These are phyloP conservation scores for Xylaria sp. DNA, from an alignment of 2,329 filamentous ascomycete genomes.

Conservation along the genomic window DNA sequence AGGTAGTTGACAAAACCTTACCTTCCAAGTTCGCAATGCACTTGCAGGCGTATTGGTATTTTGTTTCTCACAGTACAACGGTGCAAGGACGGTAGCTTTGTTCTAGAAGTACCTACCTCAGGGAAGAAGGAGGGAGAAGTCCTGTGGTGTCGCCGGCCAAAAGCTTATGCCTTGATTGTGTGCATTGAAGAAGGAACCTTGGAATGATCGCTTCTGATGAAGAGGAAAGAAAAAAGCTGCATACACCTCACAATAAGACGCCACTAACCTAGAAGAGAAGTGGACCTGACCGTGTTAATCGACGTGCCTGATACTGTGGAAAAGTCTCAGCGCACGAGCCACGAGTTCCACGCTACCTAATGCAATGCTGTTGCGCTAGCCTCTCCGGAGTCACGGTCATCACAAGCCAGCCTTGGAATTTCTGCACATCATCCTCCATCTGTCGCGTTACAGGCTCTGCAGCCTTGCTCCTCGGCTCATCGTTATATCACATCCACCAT, in stretches of 20 bases:
- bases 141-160: too few species aligned
- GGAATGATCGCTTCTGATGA: not conserved
- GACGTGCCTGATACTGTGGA: not conserved
- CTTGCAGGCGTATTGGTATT: constrained; percentile 8
- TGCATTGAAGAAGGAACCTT: too few species aligned
- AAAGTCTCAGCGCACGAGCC: constrained; percentile 22
- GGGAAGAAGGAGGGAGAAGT: too few species aligned
- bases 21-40: constrained; percentile 10
- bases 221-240: not conserved
- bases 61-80: too few species aligned
- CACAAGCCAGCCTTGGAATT: constrained; percentile 34
- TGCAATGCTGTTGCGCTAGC: constrained; percentile 27
- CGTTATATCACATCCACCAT: constrained; percentile 10
- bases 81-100: too few species aligned
- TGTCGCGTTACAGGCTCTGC: constrained; percentile 25
- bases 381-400: constrained; percentile 8
- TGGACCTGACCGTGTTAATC: not conserved
- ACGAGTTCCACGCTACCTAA: constrained; percentile 25
- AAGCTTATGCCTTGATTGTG: too few species aligned
- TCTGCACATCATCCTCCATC: constrained; percentile 24
- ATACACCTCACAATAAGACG: not conserved
- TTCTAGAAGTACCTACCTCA: not conserved
- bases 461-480: constrained; percentile 18
- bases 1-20: not conserved
- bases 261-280: not conserved